Percentiles rank a stretch among this genome's conserved stretches.
phyloP scores from a whole-genome alignment of 768 basidiomycete genomes.

The Tricholoma hemisulphureum region DNA sequence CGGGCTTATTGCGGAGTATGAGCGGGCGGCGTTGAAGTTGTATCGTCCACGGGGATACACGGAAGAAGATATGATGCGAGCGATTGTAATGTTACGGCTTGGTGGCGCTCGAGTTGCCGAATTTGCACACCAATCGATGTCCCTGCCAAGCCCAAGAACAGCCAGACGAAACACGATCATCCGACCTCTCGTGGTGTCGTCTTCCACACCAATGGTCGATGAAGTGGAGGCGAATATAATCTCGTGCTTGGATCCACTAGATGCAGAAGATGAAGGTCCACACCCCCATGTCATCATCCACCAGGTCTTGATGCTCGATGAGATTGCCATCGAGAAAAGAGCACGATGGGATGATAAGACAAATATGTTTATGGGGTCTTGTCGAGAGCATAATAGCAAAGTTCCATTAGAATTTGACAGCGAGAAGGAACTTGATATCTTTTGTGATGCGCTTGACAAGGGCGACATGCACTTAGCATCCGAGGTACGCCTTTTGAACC shows the following conservation, averaged over 20 bases:
- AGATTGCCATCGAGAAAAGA: background rate
- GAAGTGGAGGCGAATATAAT: conserved; percentile 1
- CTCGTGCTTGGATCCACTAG: background rate
- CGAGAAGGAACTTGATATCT: background rate
- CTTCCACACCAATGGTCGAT: background rate
- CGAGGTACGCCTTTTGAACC: too few species aligned
- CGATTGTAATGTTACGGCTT: too few species aligned
- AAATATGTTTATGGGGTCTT: background rate
- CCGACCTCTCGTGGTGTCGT: background rate
- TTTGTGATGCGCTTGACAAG: background rate
- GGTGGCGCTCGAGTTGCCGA: too few species aligned
- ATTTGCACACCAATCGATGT: conserved; percentile 12
- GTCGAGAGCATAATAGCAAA: background rate
- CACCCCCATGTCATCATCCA: too few species aligned
- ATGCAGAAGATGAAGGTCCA: too few species aligned
- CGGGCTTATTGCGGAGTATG: conserved; percentile 1
- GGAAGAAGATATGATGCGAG: conserved; percentile 11
- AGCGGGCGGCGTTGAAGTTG: conserved; percentile 9
- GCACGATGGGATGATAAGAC: background rate
- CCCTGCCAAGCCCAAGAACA: conserved; percentile 11
- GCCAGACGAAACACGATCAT: background rate
- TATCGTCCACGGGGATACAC: conserved; percentile 17
- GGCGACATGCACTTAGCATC: background rate
- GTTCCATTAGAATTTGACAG: background rate
- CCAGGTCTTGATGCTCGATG: too few species aligned